Evolutionary conservation across 2,329 filamentous ascomycete species (phyloP), one percentile per base, ranked within the genome.

Genomic region (Cyclaneusma minus): DNA sequence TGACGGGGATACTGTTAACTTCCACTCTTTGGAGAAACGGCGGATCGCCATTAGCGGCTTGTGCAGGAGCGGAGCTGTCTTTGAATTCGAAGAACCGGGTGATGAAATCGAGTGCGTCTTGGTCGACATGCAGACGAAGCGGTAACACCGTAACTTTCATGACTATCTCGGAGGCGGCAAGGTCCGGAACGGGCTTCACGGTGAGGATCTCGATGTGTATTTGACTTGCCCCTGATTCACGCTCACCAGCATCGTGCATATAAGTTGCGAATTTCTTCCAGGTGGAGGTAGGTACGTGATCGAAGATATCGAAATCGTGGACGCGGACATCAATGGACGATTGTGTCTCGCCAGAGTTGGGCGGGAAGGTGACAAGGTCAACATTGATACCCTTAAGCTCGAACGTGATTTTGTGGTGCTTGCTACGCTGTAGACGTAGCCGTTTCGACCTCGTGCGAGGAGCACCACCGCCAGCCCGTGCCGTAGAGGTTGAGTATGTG

Each of bases 221-320:
- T 85, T 95, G 94, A 42, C 74, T 83, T 9, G 77, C 78, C 11
- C 75, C 78, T 51, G 81, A 77, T 52, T 95, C 83, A 25, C 85
- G 70, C 43, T 82, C 74, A n/a, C 80, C 81, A 7, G 75, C 76
- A 45, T 91, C 83, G 32, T 80, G 72, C 56, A 92, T 80, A 42
- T 93, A 94, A 0, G 87, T 95, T 9, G 83, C 75, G 53, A 98
- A 98, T 48, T 94, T 98, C 50, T 81, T 91, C 91, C 91, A 98
- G 0, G 87, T 94, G 3, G 89, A 98, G 0, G 83, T 87, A 2
- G 84, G 83, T 3, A 98, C 68, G 44, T 94, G 83, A 48, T 98
- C 89, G 35, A 89, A 93, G 10, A 98, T 74, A 39, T 93, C 85
- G 8, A 98, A 60, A 31, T 89, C 77, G 20, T 70, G 66, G 7